Percentiles rank a stretch among this genome's conserved stretches.
Conservation (phyloP, 768 basidiomycete species). For the Suillus discolor region DNA sequence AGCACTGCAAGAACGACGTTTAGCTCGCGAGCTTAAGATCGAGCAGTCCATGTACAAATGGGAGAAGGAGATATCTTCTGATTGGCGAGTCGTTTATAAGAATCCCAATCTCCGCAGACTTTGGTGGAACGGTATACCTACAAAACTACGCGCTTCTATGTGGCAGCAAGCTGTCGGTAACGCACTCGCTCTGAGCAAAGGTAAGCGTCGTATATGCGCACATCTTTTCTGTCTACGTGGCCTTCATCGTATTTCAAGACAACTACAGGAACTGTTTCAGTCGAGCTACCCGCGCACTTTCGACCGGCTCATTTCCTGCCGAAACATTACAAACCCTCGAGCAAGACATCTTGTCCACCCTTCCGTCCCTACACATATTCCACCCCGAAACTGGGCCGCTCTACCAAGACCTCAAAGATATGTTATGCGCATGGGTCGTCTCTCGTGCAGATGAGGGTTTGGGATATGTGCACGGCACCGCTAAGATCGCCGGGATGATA, state of each 20-base stretch:
- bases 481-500: constrained; percentile 85
- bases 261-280: constrained; percentile 70
- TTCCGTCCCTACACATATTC: constrained; percentile 83
- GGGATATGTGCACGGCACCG: constrained; percentile 67
- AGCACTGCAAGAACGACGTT: constrained; percentile 61
- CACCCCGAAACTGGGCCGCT: constrained; percentile 75
- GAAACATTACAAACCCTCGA: constrained; percentile 67
- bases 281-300: constrained; percentile 71
- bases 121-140: constrained; percentile 91
- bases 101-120: constrained; percentile 66
- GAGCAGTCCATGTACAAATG: constrained; percentile 74
- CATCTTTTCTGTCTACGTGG: not conserved
- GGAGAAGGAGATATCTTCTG: constrained; percentile 79
- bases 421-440: constrained; percentile 88
- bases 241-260: constrained; percentile 44
- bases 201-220: constrained; percentile 37
- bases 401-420: constrained; percentile 79
- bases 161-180: constrained; percentile 92
- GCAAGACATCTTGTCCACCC: constrained; percentile 70
- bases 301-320: constrained; percentile 65
- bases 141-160: constrained; percentile 74
- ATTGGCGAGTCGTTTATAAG: constrained; percentile 77
- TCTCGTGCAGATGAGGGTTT: constrained; percentile 82
- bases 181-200: constrained; percentile 78
- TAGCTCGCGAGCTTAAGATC: constrained; percentile 63